Percentiles rank a stretch among this genome's conserved stretches.
These are phyloP conservation scores for Fusarium graminum DNA, from an alignment of 2,329 filamentous ascomycete species.

Conservation along the genomic window DNA sequence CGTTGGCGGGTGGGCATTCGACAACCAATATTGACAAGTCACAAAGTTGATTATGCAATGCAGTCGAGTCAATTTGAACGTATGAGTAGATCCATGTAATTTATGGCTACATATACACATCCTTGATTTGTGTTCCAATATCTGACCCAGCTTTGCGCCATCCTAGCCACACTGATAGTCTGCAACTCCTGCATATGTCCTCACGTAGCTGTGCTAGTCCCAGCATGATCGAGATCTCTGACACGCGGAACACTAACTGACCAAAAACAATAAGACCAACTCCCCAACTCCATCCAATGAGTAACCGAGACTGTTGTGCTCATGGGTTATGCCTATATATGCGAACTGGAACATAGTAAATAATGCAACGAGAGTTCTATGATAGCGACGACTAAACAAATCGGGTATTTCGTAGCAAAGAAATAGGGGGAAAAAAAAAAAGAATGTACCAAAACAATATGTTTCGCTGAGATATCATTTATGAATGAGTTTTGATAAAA, in stretches of 20 bases:
- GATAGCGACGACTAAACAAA: conserved; percentile 39
- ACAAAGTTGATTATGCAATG: background rate
- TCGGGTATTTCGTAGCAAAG: conserved; percentile 43
- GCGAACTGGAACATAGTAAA: conserved; percentile 12
- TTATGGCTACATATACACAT: conserved; percentile 4
- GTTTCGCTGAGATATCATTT: conserved; percentile 8
- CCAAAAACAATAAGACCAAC: conserved; percentile 17
- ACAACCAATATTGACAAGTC: conserved; percentile 15
- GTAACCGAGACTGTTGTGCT: conserved; percentile 29
- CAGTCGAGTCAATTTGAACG: background rate
- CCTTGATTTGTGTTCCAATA: conserved; percentile 15
- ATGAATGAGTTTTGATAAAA: conserved; percentile 9
- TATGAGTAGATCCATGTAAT: conserved; percentile 1
- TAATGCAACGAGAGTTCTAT: conserved; percentile 25
- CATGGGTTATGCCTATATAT: conserved; percentile 25
- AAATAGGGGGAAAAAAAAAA: conserved; percentile 12
- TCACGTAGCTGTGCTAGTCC: background rate
- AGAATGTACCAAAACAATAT: conserved; percentile 18
- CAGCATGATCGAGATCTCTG: conserved; percentile 6
- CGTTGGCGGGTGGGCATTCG: background rate
- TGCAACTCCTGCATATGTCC: conserved; percentile 26
- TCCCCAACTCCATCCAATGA: conserved; percentile 45
- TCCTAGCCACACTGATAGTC: conserved; percentile 8
- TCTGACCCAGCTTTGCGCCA: conserved; percentile 27
- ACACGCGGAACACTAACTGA: conserved; percentile 7